Conservation (phyloP, 2,329 filamentous ascomycete species). For the Ilyonectria mors-panacis region DNA sequence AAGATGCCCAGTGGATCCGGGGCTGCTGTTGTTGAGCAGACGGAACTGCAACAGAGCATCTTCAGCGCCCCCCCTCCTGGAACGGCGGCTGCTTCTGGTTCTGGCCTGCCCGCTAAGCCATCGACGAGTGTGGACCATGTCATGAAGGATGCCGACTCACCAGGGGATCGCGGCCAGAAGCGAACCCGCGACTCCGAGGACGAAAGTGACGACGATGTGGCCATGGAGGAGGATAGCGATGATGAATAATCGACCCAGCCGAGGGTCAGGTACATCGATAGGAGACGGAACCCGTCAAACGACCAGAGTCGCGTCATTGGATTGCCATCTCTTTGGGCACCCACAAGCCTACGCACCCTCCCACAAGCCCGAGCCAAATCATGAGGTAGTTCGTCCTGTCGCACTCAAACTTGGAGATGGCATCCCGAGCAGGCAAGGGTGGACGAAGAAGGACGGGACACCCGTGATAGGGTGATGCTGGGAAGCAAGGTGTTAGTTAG, state of each 20-base stretch:
- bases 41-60: conserved; percentile 84
- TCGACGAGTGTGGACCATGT: conserved; percentile 61
- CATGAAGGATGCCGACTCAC: conserved; percentile 67
- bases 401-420: conserved; percentile 78
- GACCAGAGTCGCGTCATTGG: conserved; percentile 44
- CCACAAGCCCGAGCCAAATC: conserved; percentile 91
- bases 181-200: conserved; percentile 77
- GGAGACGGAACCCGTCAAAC: conserved; percentile 31
- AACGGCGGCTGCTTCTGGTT: conserved; percentile 57
- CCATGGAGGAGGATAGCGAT: conserved; percentile 80
- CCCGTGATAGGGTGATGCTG: conserved; percentile 89
- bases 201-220: conserved; percentile 77
- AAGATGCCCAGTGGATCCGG: conserved; percentile 73
- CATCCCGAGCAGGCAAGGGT: conserved; percentile 92
- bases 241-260: conserved; percentile 69
- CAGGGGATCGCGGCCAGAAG: conserved; percentile 76
- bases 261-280: conserved; percentile 38
- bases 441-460: conserved; percentile 87
- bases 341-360: conserved; percentile 83
- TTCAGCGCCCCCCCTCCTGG: conserved; percentile 78
- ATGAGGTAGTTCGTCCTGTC: conserved; percentile 81
- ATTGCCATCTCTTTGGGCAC: conserved; percentile 79
- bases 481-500: conserved; percentile 57
- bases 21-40: conserved; percentile 73
- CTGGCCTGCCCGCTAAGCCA: conserved; percentile 64